A percentile compares a stretch with the other conserved stretches of the same genome.
These are phyloP conservation scores for Saccharomycopsis javanensis DNA, from an alignment of 805 yeast species.

Conservation along the genomic window DNA sequence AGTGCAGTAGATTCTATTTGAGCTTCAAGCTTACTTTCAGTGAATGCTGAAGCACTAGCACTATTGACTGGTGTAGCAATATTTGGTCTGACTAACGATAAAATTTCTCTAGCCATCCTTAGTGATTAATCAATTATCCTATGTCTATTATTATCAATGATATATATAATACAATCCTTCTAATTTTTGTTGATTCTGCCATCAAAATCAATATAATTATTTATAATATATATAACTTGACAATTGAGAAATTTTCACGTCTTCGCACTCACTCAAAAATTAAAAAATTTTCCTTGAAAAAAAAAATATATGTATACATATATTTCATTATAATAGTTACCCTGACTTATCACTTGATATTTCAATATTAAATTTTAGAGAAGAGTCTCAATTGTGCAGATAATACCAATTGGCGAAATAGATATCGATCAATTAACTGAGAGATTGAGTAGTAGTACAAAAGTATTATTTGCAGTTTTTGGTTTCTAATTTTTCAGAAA, in stretches of 20 bases:
- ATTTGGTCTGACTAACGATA: constrained; percentile 36
- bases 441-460: too few species aligned
- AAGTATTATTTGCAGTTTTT: too few species aligned
- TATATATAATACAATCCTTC: too few species aligned
- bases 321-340: too few species aligned
- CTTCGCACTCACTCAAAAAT: neutral
- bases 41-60: constrained; percentile 26
- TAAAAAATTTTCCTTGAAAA: neutral
- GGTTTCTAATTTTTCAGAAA: too few species aligned
- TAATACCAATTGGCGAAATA: too few species aligned
- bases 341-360: too few species aligned
- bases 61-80: constrained; percentile 25
- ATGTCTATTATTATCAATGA: too few species aligned
- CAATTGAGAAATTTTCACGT: neutral
- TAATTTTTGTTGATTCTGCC: neutral
- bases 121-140: too few species aligned
- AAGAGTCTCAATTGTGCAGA: too few species aligned
- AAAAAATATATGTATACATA: neutral
- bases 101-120: constrained; percentile 14
- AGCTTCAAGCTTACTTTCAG: constrained; percentile 39
- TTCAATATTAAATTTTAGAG: too few species aligned
- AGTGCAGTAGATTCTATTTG: constrained; percentile 60
- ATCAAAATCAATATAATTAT: neutral
- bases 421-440: too few species aligned
- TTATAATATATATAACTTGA: neutral